phyloP scores from a whole-genome alignment of 2,329 filamentous ascomycete genomes.

The Beauveria caledonica region DNA sequence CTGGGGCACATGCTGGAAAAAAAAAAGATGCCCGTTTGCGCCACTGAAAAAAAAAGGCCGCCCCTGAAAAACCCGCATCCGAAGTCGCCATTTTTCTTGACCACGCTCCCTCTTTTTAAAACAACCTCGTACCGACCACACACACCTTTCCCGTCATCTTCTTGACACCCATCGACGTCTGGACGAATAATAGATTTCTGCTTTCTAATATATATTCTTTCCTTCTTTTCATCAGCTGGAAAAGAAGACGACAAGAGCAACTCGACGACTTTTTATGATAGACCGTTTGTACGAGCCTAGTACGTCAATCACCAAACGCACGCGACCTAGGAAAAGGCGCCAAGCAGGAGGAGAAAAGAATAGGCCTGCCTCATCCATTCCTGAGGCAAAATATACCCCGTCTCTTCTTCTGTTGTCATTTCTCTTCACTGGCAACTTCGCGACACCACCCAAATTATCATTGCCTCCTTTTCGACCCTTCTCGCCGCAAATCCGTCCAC shows the following conservation, averaged over 20 bases:
- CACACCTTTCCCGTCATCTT: background rate
- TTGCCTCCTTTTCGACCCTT: background rate
- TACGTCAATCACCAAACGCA: background rate
- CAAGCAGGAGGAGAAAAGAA: background rate
- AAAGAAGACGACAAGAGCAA: background rate
- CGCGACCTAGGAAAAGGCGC: background rate
- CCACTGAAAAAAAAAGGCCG: slow-evolving; percentile 1
- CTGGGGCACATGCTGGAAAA: background rate
- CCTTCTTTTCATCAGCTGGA: background rate
- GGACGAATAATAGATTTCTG: slow-evolving; percentile 8
- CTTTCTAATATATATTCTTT: background rate
- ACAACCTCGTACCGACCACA: background rate
- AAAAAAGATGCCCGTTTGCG: slow-evolving; percentile 5
- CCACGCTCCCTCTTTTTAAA: background rate
- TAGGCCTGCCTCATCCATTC: background rate
- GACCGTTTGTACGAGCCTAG: background rate
- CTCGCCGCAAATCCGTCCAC: slow-evolving; percentile 15
- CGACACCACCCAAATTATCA: background rate
- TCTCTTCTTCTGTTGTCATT: background rate
- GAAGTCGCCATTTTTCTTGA: slow-evolving; percentile 2
- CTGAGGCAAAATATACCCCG: background rate
- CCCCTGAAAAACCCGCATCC: slow-evolving; percentile 14
- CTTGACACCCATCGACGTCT: background rate
- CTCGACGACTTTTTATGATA: background rate
- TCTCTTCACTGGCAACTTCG: background rate